Evolutionary conservation across 2,329 filamentous ascomycete species (phyloP), one percentile per base, ranked within the genome.

Genomic region (Penicillium sp.): DNA sequence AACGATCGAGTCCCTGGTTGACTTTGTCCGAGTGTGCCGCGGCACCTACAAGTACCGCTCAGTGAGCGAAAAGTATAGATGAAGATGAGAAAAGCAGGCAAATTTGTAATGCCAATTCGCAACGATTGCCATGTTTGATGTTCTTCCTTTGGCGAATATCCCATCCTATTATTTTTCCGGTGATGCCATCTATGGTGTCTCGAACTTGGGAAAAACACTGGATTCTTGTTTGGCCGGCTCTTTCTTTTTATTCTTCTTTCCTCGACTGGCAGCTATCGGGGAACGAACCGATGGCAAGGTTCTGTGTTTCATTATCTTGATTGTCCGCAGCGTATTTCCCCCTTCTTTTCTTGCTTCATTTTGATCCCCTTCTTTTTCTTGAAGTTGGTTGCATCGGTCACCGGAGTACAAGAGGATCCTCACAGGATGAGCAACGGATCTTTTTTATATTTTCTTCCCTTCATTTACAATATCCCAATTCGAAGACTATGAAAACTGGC

Each of bases 241-340:
- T 37, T 58, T 58, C 35, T 42, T 33, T 26, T 57, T 33, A 28
- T 53, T 30, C 53, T 38, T 49, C 19, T 42, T 49, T 33, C 26
- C 37, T 44, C 28, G 40, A 22, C 3, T 28, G 38, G 40, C 56
- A 35, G 28, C 37, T 45, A 37, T 35, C 37, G 12, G 24, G 30
- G n/a, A n/a, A n/a, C n/a, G 38, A 28, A 64, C 55, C 33, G 49
- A 62, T 61, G 56, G 30, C 53, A n/a, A n/a, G n/a, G n/a, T 61
- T 59, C 55, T 45, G 55, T 70, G 61, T 65, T 37, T 65, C 65
- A 67, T 49, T 67, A 65, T 63, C 49, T 60, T 44, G 58, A 53
- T 61, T 68, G 26, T 53, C 42, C 44, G 38, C 42, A 56, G 67
- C 67, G 63, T 49, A 4, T 19, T 49, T 49, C 17, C 26, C 10